Evolutionary conservation across 2,329 filamentous ascomycete species (phyloP).

Genomic region (Zymoseptoria brevis): DNA sequence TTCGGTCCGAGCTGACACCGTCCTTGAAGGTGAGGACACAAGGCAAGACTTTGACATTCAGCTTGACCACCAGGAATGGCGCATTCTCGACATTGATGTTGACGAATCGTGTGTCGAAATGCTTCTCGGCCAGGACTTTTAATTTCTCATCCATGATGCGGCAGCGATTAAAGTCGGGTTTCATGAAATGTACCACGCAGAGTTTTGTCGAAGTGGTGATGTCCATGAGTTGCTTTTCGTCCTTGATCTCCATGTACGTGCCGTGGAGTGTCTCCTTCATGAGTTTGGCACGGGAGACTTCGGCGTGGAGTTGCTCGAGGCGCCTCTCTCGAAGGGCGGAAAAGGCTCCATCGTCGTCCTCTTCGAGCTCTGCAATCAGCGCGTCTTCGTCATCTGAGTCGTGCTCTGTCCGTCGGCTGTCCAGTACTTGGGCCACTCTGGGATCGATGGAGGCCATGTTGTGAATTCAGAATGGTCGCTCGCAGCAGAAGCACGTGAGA

Average conservation of each 20-base stretch:
- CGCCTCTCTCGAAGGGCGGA: constrained; percentile 50
- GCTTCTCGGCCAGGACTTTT: constrained; percentile 46
- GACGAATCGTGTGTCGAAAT: constrained; percentile 52
- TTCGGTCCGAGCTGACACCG: constrained; percentile 47
- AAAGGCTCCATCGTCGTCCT: constrained; percentile 45
- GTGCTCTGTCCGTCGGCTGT: constrained; percentile 32
- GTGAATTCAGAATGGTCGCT: background rate
- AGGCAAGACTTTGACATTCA: constrained; percentile 51
- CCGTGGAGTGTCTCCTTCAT: constrained; percentile 40
- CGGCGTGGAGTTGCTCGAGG: constrained; percentile 50
- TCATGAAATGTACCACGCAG: constrained; percentile 57
- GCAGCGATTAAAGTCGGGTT: constrained; percentile 56
- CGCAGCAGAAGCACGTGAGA: background rate
- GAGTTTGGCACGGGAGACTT: constrained; percentile 45
- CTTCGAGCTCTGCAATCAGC: constrained; percentile 51
- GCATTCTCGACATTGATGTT: constrained; percentile 54
- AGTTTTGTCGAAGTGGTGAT: constrained; percentile 52
- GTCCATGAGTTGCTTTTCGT: constrained; percentile 51
- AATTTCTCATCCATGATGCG: constrained; percentile 55
- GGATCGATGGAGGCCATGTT: constrained; percentile 34
- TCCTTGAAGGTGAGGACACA: constrained; percentile 52
- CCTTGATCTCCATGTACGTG: constrained; percentile 47
- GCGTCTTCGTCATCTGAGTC: constrained; percentile 53
- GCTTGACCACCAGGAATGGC: constrained; percentile 50
- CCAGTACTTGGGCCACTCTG: constrained; percentile 45